Evolutionary conservation across 208 protist species (phyloP), one percentile per base, ranked within the genome.

Genomic region (Endotrypanum monterogeii): DNA sequence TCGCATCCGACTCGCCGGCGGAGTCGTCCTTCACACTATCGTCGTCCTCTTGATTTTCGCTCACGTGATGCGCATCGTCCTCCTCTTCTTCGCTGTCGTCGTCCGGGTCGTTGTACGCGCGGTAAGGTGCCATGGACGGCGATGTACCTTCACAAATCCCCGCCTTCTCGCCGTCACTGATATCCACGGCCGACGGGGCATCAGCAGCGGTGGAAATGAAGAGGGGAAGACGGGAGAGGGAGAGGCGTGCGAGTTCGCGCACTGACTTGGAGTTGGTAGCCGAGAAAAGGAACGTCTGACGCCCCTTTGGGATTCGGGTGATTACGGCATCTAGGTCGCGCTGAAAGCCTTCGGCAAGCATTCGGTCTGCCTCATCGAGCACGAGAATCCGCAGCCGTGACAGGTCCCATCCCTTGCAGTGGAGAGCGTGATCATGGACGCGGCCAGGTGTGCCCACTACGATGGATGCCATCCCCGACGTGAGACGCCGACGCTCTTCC

Each of bases 281-380:
- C 39, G 97, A 99, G 83, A 99, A 99, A 54, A 99, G 79, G 37
- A 99, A 92, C 28, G 98, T 99, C 84, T 99, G 99, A 20, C 98
- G 76, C 58, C 98, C 91, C 23, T 94, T 90, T 44, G 98, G 89
- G 25, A 97, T 79, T 25, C 60, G 71, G 30, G 86, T 78, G 41
- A 99, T 74, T 72, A 99, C 95, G 23, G 90, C 84, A 60, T 92
- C 95, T n/a, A 99, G 97, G 84, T 99, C 98, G 57, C 95, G 95
- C 82, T 99, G 97, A 77, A 99, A 99, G 69, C 98, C 99, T 85
- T 99, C 99, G 73, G 99, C 99, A 9, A 99, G 91, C 98, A 99
- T 99, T 63, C 98, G 90, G 83, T 99, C 99, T 1, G 99, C 99
- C 84, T 99, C 99, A 81, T 99, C 99, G n/a, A 99, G 88, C 54